Conservation (phyloP, 2,329 filamentous ascomycete genomes). For the Alternaria solani region DNA sequence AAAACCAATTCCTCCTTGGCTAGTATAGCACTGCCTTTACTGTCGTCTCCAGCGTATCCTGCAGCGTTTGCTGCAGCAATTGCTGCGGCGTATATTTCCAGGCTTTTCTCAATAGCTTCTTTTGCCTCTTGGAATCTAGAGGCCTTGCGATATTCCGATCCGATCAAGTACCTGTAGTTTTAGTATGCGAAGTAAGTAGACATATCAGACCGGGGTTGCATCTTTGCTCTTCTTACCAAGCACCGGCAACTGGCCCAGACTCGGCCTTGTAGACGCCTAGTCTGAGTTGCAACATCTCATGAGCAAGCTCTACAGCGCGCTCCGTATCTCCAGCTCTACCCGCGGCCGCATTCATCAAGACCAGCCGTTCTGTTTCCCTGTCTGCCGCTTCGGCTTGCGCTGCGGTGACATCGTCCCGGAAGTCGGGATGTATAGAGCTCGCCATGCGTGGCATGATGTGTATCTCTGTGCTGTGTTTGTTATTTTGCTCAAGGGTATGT, state of each 20-base stretch:
- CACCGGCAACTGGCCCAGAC: not conserved
- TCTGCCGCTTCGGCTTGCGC: not conserved
- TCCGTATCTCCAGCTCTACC: not conserved
- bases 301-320: not conserved
- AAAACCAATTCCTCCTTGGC: not conserved
- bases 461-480: not conserved
- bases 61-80: too few species aligned
- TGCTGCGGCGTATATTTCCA: not conserved
- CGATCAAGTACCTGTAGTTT: not conserved
- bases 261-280: not conserved
- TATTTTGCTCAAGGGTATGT: not conserved
- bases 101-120: not conserved
- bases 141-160: not conserved
- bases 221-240: not conserved
- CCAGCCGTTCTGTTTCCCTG: not conserved
- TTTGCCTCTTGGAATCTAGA: not conserved
- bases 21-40: not conserved
- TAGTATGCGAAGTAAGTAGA: not conserved
- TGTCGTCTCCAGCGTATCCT: not conserved
- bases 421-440: conserved; percentile 5
- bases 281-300: not conserved
- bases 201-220: not conserved
- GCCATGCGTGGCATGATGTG: not conserved
- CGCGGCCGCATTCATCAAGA: not conserved
- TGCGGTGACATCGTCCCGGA: not conserved